Conservation (phyloP, 495 filamentous ascomycete genomes). For the Aspergillus steynii region DNA sequence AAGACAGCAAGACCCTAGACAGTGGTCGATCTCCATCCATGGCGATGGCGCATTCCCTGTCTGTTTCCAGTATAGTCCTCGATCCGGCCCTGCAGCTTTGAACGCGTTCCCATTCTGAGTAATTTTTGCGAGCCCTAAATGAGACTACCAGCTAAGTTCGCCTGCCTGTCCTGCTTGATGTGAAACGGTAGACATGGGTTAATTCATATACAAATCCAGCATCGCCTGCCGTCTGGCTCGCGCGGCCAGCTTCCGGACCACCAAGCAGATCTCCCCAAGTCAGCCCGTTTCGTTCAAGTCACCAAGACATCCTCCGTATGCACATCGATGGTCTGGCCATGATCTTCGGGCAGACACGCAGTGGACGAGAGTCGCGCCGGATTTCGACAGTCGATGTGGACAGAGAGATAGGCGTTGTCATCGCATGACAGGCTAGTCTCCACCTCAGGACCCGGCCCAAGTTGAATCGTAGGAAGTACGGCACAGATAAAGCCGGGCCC, state of each 20-base stretch:
- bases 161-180: not conserved
- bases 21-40: not conserved
- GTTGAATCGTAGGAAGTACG: not conserved
- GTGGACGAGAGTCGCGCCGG: not conserved
- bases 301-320: not conserved
- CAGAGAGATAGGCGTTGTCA: not conserved
- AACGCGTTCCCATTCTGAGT: not conserved
- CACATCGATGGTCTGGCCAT: not conserved
- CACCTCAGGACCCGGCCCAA: not conserved
- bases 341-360: not conserved
- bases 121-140: not conserved
- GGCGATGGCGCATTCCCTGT: not conserved
- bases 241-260: not conserved
- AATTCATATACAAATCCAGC: not conserved
- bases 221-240: not conserved
- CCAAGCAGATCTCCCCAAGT: too few species aligned
- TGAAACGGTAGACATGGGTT: not conserved
- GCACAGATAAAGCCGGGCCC: too few species aligned
- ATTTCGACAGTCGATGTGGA: not conserved
- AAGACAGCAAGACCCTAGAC: not conserved
- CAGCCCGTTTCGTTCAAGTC: too few species aligned
- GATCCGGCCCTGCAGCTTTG: not conserved
- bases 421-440: not conserved
- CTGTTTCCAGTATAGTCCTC: not conserved
- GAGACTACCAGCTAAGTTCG: not conserved